Evolutionary conservation across 2,329 filamentous ascomycete genomes (phyloP), one percentile per base, ranked within the genome.

Genomic region (Fusarium domesticum): DNA sequence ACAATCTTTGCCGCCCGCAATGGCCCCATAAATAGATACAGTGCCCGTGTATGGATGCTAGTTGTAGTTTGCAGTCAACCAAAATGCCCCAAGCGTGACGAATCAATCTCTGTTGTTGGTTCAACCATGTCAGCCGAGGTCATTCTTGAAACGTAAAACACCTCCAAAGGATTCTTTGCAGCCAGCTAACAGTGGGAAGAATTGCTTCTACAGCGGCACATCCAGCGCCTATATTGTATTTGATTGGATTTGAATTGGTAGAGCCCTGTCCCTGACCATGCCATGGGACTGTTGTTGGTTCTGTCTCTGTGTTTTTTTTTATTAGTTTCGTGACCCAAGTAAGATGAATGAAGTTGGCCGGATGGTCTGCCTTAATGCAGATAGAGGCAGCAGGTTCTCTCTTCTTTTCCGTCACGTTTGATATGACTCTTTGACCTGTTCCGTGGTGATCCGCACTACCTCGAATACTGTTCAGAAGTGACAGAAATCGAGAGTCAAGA

Each of bases 1-100:
- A 54, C 31, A 55, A 49, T 40, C 32, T 34, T 18, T 18, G 15
- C 16, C 18, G 14, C 16, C 18, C 35, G 19, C 8, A n/a, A 37
- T 37, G 35, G 14, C 10, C 14, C 23, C 23, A 28, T 28, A n/a
- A n/a, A n/a, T n/a, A n/a, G n/a, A n/a, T n/a, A n/a, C n/a, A n/a
- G n/a, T n/a, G n/a, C n/a, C n/a, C n/a, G n/a, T n/a, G n/a, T n/a
- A n/a, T n/a, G n/a, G n/a, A n/a, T n/a, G n/a, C n/a, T n/a, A n/a
- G n/a, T n/a, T n/a, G n/a, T n/a, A 16, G 16, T 18, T 19, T 34
- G 31, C 15, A 19, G 10, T 23, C 7, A 18, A 36, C 16, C 17
- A 35, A 30, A 15, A 19, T 12, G 20, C 28, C 25, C 8, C 15
- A 30, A 18, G 23, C 35, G 18, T 31, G 20, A 10, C 17, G 16